These are phyloP conservation scores for Phytophthora macrochlamydospora DNA, from an alignment of 352 stramenopile species.

Conservation along the genomic window DNA sequence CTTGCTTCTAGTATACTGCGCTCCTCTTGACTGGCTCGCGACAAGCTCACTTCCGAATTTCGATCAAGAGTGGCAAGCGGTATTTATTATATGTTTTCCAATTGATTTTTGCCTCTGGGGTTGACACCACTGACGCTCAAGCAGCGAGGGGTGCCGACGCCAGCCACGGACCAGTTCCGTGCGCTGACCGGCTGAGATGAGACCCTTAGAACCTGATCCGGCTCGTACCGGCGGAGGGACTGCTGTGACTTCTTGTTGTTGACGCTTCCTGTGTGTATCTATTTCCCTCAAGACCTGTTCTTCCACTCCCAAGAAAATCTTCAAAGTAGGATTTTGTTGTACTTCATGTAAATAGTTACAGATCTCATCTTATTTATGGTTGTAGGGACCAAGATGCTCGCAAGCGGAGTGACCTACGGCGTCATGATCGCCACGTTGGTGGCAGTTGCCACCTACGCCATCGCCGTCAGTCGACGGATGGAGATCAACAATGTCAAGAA, in stretches of 20 bases:
- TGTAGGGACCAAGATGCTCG: slow-evolving; percentile 44
- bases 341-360: too few relatives aligned
- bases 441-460: slow-evolving; percentile 65
- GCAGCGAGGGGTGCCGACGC: slow-evolving; percentile 53
- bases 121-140: slow-evolving; percentile 26
- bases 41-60: not conserved
- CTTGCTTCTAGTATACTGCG: too few relatives aligned
- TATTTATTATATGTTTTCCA: not conserved
- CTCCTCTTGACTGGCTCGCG: too few relatives aligned
- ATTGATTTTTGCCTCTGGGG: not conserved
- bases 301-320: not conserved
- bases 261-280: slow-evolving; percentile 12
- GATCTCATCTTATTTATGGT: not conserved
- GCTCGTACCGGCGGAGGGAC: slow-evolving; percentile 49
- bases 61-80: not conserved
- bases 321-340: not conserved
- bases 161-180: slow-evolving; percentile 33
- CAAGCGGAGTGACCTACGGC: slow-evolving; percentile 50
- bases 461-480: slow-evolving; percentile 61
- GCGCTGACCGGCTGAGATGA: slow-evolving; percentile 46
- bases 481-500: slow-evolving; percentile 59
- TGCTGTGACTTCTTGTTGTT: slow-evolving; percentile 29
- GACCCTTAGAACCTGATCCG: slow-evolving; percentile 55
- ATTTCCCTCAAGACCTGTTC: not conserved
- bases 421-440: slow-evolving; percentile 70